Conservation (phyloP, 2,329 filamentous ascomycete genomes). For the Verticillium alfalfae region DNA sequence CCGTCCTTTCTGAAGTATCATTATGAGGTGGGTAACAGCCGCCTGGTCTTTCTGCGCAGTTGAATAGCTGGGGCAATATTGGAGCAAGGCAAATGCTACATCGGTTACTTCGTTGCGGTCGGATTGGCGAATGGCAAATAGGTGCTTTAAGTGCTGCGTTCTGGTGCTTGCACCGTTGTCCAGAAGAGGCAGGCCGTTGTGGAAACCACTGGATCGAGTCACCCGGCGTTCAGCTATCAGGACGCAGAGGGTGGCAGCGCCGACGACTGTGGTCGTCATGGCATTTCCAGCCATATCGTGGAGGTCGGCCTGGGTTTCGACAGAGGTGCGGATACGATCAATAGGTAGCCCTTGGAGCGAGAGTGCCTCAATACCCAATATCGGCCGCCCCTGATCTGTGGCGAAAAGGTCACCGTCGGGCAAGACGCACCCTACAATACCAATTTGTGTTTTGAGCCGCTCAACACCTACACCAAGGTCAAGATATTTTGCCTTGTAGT, state of each 20-base stretch:
- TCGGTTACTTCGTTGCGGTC: neutral
- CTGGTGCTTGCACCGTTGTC: constrained; percentile 1
- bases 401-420: constrained; percentile 58
- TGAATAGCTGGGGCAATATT: neutral
- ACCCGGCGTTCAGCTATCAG: constrained; percentile 33
- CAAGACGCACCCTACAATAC: constrained; percentile 63
- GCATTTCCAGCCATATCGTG: constrained; percentile 74
- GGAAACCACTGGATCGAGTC: neutral
- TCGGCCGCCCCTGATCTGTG: constrained; percentile 51
- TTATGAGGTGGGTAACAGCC: constrained; percentile 3
- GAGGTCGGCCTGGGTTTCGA: constrained; percentile 55
- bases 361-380: constrained; percentile 60
- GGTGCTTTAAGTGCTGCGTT: neutral
- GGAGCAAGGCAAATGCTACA: neutral
- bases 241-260: constrained; percentile 53
- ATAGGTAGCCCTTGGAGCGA: constrained; percentile 64
- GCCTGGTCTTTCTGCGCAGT: neutral
- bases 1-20: constrained; percentile 13
- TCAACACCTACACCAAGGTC: constrained; percentile 73
- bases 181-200: neutral
- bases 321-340: constrained; percentile 55
- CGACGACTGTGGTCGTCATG: constrained; percentile 71
- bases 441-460: constrained; percentile 45
- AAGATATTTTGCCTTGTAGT: constrained; percentile 38
- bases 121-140: neutral